Conservation (phyloP, 495 filamentous ascomycete genomes). For the Lophiotrema nucula region DNA sequence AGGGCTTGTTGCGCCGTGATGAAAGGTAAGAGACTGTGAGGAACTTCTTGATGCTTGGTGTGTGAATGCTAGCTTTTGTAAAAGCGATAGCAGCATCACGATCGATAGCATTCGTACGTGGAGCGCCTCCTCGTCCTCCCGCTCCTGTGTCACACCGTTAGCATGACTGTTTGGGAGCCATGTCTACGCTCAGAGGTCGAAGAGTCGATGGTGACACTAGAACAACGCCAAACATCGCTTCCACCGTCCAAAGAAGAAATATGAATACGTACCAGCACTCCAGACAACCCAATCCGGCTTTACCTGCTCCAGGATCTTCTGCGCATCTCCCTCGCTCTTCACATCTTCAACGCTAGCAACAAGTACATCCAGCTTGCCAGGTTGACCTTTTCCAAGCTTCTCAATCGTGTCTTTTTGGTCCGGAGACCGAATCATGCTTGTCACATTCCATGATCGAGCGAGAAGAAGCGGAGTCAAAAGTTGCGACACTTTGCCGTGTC, state of each 20-base stretch:
- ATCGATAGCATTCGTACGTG: slow-evolving; percentile 55
- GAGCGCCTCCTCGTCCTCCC: slow-evolving; percentile 70
- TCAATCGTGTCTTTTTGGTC: slow-evolving; percentile 64
- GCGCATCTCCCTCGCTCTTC: slow-evolving; percentile 60
- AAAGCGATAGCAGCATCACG: slow-evolving; percentile 69
- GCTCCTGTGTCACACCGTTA: slow-evolving; percentile 50
- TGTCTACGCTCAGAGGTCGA: not conserved
- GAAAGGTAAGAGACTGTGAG: slow-evolving; percentile 69
- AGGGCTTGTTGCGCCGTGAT: slow-evolving; percentile 56
- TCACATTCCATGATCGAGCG: slow-evolving; percentile 69
- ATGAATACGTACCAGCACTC: slow-evolving; percentile 62
- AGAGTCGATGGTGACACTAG: too few relatives aligned
- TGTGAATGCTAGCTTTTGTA: slow-evolving; percentile 61
- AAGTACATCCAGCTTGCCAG: slow-evolving; percentile 58
- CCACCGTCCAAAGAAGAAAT: too few relatives aligned
- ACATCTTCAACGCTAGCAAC: slow-evolving; percentile 70
- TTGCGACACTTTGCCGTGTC: slow-evolving; percentile 76
- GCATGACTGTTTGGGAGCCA: not conserved
- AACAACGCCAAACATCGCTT: too few relatives aligned
- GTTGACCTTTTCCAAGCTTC: slow-evolving; percentile 53
- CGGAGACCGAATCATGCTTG: slow-evolving; percentile 70
- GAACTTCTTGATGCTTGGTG: slow-evolving; percentile 64
- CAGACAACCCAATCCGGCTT: slow-evolving; percentile 73
- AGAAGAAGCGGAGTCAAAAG: slow-evolving; percentile 76
- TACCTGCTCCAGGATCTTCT: slow-evolving; percentile 58